Conservation (phyloP, 2,329 filamentous ascomycete species). For the Blastomyces percursus region DNA sequence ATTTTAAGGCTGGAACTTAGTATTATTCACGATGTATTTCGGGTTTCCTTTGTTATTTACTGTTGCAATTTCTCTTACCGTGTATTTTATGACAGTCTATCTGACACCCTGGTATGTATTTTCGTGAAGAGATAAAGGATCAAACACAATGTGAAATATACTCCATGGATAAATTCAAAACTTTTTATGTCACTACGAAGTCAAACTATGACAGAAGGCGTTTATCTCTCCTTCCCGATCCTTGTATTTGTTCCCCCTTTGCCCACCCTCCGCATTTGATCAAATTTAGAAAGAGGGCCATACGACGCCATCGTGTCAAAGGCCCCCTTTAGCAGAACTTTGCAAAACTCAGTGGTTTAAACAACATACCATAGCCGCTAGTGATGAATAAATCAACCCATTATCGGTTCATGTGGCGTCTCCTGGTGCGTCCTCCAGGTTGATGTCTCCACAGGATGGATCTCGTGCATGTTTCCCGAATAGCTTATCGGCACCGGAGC, state of each 20-base stretch:
- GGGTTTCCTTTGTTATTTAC: not conserved
- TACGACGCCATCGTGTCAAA: not conserved
- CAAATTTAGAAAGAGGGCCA: not conserved
- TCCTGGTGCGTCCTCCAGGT: not conserved
- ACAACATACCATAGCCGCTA: not conserved
- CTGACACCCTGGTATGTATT: not conserved
- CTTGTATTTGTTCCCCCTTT: not conserved
- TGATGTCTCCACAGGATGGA: not conserved
- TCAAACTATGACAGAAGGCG: not conserved
- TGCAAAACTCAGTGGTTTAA: not conserved
- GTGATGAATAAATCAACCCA: not conserved
- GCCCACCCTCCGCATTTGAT: not conserved
- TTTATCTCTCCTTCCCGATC: not conserved
- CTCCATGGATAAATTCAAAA: not conserved
- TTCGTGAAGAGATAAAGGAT: not conserved
- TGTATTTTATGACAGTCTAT: not conserved
- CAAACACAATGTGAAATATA: not conserved
- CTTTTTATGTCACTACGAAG: not conserved
- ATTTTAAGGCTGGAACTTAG: conserved; percentile 2
- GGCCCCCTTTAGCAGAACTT: not conserved
- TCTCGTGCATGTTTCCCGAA: not conserved
- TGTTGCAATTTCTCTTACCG: not conserved
- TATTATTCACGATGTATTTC: not conserved
- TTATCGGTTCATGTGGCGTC: not conserved
- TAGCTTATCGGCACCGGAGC: not conserved